Evolutionary conservation across 139 green algal species (phyloP).

Genomic region (Tetradesmus lagerheimii): DNA sequence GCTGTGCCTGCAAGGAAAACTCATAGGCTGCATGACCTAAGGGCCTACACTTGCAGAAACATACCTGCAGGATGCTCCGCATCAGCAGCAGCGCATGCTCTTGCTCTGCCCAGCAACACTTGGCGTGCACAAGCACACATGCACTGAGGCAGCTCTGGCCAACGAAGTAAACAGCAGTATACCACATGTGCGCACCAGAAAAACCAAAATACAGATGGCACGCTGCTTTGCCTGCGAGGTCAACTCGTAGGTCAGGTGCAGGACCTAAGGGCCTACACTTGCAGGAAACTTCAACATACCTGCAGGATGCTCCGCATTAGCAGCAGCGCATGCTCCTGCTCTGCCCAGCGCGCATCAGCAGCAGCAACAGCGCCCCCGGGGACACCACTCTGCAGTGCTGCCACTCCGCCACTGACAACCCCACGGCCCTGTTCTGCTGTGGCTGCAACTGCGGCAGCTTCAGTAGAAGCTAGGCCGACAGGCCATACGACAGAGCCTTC

Average conservation of each 20-base stretch:
- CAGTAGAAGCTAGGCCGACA: neutral
- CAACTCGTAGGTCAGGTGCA: neutral
- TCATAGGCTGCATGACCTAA: too few species aligned
- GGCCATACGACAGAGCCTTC: too few species aligned
- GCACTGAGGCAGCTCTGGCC: too few species aligned
- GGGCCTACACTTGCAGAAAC: neutral
- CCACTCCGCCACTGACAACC: neutral
- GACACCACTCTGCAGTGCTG: neutral
- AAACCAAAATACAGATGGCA: too few species aligned
- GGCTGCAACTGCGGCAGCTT: neutral
- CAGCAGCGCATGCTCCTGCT: conserved; percentile 41
- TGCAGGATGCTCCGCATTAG: conserved; percentile 28
- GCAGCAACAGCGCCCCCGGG: neutral
- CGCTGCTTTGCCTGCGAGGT: too few species aligned
- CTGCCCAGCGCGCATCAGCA: conserved; percentile 15
- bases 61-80: conserved; percentile 22
- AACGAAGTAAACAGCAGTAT: too few species aligned
- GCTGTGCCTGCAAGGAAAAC: too few species aligned
- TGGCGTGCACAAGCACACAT: too few species aligned
- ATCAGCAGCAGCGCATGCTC: conserved; percentile 38
- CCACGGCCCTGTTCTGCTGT: neutral
- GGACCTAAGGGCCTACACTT: neutral
- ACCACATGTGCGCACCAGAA: too few species aligned
- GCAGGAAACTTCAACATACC: neutral
- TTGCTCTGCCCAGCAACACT: conserved; percentile 34